Percentiles rank a stretch among this genome's conserved stretches.
Evolutionary conservation across 345 rosid genomes (phyloP).

Genomic region (Eucalyptus marginata): DNA sequence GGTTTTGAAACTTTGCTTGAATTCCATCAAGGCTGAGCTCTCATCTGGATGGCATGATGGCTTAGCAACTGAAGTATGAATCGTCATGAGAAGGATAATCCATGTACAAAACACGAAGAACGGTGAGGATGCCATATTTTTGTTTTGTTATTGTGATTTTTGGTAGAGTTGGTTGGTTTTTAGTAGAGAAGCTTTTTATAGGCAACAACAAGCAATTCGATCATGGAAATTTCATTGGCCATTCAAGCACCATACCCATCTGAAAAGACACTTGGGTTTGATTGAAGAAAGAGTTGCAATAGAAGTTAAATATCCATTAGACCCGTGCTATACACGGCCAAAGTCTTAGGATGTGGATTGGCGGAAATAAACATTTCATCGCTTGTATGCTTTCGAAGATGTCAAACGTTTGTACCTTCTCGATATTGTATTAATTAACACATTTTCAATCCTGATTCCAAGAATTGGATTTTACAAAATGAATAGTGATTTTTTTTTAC

Average conservation of each 20-base stretch:
- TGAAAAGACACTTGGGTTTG: not conserved
- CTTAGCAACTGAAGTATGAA: too few species aligned
- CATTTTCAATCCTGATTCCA: not conserved
- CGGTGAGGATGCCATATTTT: fast-evolving
- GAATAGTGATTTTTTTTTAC: fast-evolving
- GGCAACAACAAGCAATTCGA: not conserved
- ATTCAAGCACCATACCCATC: not conserved
- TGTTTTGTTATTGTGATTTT: too few species aligned
- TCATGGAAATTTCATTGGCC: not conserved
- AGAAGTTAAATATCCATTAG: not conserved
- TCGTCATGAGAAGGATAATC: fast-evolving
- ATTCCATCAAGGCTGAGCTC: too few species aligned
- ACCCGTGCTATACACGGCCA: not conserved
- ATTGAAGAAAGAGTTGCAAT: not conserved
- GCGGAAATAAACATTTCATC: too few species aligned
- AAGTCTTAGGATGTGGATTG: not conserved
- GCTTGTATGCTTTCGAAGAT: not conserved
- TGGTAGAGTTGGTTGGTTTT: too few species aligned
- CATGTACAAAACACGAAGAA: too few species aligned
- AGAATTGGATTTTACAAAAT: too few species aligned
- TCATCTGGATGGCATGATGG: fast-evolving
- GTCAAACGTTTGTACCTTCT: not conserved
- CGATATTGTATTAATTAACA: not conserved
- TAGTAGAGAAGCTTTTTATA: not conserved
- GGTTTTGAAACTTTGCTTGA: too few species aligned